Conservation (phyloP, 345 rosid genomes). For the Eucalyptus sp. region DNA sequence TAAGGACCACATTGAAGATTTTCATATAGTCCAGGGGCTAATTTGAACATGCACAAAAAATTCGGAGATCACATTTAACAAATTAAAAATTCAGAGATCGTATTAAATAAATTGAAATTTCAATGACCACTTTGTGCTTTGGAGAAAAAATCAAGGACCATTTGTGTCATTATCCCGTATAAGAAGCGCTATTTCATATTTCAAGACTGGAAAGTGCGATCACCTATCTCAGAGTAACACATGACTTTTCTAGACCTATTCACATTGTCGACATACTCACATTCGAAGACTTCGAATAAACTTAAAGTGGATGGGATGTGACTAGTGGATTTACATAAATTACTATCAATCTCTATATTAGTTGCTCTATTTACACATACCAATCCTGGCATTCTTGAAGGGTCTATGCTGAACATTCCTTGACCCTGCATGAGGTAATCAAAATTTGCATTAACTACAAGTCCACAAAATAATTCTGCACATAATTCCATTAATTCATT, state of each 20-base stretch:
- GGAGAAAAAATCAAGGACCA: too few species aligned
- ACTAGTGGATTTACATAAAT: not conserved
- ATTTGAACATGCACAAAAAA: too few species aligned
- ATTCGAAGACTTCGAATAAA: not conserved
- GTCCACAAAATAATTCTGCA: not conserved
- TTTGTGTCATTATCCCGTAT: too few species aligned
- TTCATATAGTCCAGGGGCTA: rapidly evolving
- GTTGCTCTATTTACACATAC: conserved; percentile 23
- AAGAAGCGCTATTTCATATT: not conserved
- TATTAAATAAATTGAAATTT: too few species aligned
- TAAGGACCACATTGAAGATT: too few species aligned
- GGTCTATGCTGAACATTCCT: conserved; percentile 32
- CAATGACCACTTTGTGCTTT: rapidly evolving
- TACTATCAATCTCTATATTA: not conserved
- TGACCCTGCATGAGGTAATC: conserved; percentile 23
- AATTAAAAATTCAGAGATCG: rapidly evolving
- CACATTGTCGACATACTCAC: not conserved
- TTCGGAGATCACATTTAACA: too few species aligned
- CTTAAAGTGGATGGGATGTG: not conserved
- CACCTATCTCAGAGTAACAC: not conserved
- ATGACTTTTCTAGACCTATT: not conserved
- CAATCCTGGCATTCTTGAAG: conserved; percentile 66
- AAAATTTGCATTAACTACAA: not conserved
- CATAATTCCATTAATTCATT: not conserved
- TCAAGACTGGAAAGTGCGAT: not conserved